A percentile compares a stretch with the other conserved stretches of the same genome.
These are phyloP conservation scores for Candida ortonii DNA, from an alignment of 805 yeast genomes.

Conservation along the genomic window DNA sequence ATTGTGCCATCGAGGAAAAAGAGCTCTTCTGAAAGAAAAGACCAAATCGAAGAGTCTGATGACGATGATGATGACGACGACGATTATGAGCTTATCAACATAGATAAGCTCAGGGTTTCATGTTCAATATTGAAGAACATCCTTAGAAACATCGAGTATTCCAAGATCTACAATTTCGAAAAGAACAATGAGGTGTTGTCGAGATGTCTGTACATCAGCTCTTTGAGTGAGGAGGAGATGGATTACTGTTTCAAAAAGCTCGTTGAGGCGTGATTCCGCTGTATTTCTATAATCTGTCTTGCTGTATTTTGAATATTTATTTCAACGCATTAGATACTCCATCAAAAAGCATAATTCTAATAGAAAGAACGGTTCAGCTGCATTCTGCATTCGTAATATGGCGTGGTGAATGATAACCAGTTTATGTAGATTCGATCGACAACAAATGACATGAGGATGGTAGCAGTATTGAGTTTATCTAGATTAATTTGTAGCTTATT, in stretches of 20 bases:
- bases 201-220: conserved; percentile 77
- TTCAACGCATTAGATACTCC: too few species aligned
- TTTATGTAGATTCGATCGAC: too few species aligned
- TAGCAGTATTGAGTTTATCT: too few species aligned
- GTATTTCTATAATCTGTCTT: too few species aligned
- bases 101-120: conserved; percentile 71
- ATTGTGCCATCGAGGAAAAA: conserved; percentile 27
- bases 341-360: too few species aligned
- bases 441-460: too few species aligned
- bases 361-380: too few species aligned
- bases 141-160: conserved; percentile 83
- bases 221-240: conserved; percentile 74
- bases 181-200: conserved; percentile 65
- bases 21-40: too few species aligned
- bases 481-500: conserved; percentile 9
- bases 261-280: conserved; percentile 16
- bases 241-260: conserved; percentile 32
- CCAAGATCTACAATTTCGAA: conserved; percentile 58
- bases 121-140: conserved; percentile 76
- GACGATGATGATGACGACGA: conserved; percentile 26
- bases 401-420: too few species aligned
- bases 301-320: too few species aligned
- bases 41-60: too few species aligned
- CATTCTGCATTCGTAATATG: too few species aligned
- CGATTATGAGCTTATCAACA: conserved; percentile 55